Evolutionary conservation across 192 early-diverging fungal genomes (phyloP).

Genomic region (Phycomyces nitens): DNA sequence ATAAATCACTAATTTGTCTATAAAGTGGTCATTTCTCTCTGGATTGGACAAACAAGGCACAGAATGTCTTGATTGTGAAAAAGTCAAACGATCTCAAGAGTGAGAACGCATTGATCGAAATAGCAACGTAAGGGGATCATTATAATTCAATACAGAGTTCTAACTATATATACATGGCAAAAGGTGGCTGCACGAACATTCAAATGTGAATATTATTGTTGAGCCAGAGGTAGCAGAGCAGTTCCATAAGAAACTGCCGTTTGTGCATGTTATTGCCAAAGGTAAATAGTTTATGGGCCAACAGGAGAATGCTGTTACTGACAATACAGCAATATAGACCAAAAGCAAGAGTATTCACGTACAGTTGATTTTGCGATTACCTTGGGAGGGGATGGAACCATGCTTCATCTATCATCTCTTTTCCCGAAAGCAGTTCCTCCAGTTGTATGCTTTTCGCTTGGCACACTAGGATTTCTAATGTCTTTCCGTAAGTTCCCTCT

Average conservation of each 20-base stretch:
- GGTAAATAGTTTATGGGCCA: conserved; percentile 26
- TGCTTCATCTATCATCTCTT: conserved; percentile 80
- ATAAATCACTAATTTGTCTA: neutral
- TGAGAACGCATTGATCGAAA: conserved; percentile 60
- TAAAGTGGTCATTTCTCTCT: conserved; percentile 48
- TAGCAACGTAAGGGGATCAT: conserved; percentile 44
- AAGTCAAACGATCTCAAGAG: conserved; percentile 72
- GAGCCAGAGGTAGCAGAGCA: conserved; percentile 61
- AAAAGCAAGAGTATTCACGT: conserved; percentile 59
- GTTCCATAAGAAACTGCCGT: conserved; percentile 48
- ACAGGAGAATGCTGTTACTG: neutral
- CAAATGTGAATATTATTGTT: conserved; percentile 64
- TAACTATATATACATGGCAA: conserved; percentile 4
- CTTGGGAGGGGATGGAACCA: conserved; percentile 91
- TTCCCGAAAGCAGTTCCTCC: conserved; percentile 77
- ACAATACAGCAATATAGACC: conserved; percentile 14
- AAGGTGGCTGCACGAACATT: conserved; percentile 64
- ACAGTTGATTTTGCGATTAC: conserved; percentile 84
- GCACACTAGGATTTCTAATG: conserved; percentile 87
- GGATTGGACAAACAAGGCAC: conserved; percentile 60
- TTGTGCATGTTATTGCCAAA: conserved; percentile 50
- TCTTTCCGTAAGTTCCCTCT: conserved; percentile 72
- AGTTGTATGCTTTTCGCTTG: conserved; percentile 91
- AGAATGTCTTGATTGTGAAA: conserved; percentile 75
- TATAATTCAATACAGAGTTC: neutral